Percentiles rank a stretch among this genome's conserved stretches.
Conservation (phyloP, 2,329 filamentous ascomycete species). For the Tolypocladium album region DNA sequence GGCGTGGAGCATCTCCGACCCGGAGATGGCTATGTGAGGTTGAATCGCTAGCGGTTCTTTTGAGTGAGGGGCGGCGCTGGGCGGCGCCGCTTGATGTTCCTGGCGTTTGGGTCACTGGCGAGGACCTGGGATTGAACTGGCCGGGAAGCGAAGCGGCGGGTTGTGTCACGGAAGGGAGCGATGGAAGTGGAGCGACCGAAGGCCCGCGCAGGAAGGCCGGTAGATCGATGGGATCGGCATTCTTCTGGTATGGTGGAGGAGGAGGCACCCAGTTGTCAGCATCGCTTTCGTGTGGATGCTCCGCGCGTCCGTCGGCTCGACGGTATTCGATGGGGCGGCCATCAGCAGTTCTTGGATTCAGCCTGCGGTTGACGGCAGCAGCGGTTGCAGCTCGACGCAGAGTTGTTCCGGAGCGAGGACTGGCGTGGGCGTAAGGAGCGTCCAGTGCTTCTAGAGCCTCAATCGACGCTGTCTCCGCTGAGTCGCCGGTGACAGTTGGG, state of each 20-base stretch:
- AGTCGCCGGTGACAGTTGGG: slow-evolving; percentile 18
- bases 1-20: slow-evolving; percentile 14
- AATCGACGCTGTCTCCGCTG: slow-evolving; percentile 34
- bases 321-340: slow-evolving; percentile 50
- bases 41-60: slow-evolving; percentile 25
- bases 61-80: slow-evolving; percentile 14
- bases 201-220: slow-evolving; percentile 45
- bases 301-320: slow-evolving; percentile 56
- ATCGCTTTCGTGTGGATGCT: slow-evolving; percentile 77
- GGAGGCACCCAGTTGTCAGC: slow-evolving; percentile 84
- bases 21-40: slow-evolving; percentile 14
- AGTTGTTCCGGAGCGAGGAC: slow-evolving; percentile 58
- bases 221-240: slow-evolving; percentile 48
- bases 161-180: slow-evolving; percentile 13
- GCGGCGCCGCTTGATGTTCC: slow-evolving; percentile 1
- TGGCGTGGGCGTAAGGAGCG: slow-evolving; percentile 61
- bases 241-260: slow-evolving; percentile 67
- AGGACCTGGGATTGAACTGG: not conserved
- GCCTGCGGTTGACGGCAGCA: slow-evolving; percentile 61
- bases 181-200: slow-evolving; percentile 24
- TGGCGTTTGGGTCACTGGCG: not conserved
- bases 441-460: slow-evolving; percentile 55
- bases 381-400: slow-evolving; percentile 65
- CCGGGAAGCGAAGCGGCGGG: slow-evolving; percentile 1
- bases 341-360: slow-evolving; percentile 47